Base-by-base conservation (phyloP, 768 basidiomycete species). In the Lanmaoa rubissima region DNA sequence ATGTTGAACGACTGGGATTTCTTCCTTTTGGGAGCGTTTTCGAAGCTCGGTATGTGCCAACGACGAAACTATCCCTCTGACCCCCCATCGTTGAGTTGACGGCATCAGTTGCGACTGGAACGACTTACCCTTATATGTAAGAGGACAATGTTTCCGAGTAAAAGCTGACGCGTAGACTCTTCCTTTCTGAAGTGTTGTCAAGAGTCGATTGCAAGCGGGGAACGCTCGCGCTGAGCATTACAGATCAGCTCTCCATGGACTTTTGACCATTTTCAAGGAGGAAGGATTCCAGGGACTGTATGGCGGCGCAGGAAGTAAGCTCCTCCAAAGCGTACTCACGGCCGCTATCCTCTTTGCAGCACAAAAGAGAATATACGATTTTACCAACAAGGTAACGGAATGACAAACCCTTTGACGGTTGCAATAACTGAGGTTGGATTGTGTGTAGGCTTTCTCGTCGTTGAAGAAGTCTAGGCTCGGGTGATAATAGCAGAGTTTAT, bases 321-420 rank as follows among this genome's bases (percentile, higher is more conserved):
- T 99, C 21, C 55, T 90, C 5, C 96, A 98, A 73, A 93, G 90
- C 61, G 92, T 97, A 1, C 78, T 98, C 48, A 96, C 94, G 9
- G 94, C 94, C 16, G 93, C 94, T 7, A 92, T 98, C 63, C 79
- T 98, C 61, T 98, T 98, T 68, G 90, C 87, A 14, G 84, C 90
- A 8, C 96, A 98, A 72, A 82, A 87, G 65, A 81, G 93, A 60
- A 83, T 91, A 53, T 92, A 86, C 55, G 87, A 90, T 62, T 58
- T 86, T n/a, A 85, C 83, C 13, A 90, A 84, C 65, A 68, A 74
- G 75, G 78, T 78, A 41, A 53, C 32, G 42, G 36, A 12, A 16
- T 5, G 4, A 9, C 26, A 2, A n/a, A 3, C 14, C 5, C n/a
- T 6, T n/a, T 28, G 14, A 21, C 2, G 34, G 38, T 36, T 34